Base-by-base conservation (phyloP, 176 grass and related monocot genomes). In the Hordeum marinum region DNA sequence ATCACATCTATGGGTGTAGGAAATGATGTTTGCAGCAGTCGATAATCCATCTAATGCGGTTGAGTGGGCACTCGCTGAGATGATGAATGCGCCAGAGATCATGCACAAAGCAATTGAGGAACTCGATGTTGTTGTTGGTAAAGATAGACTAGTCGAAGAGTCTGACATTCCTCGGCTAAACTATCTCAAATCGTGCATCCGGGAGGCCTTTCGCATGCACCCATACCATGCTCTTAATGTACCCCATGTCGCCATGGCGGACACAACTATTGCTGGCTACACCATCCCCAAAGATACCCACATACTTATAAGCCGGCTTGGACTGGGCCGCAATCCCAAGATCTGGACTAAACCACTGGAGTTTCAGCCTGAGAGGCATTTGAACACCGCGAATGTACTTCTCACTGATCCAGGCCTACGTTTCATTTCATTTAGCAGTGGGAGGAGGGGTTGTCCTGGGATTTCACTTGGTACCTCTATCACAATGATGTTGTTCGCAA, bases 391-490 rank as follows among this genome's bases (percentile, higher is more conserved):
- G 7, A 73, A 46, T 73, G 84, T 87, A 4, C 72, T 27, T 26
- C 85, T 91, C 6, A 71, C 64, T 1, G 80, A 91, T 25, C 89
- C 85, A 2, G 29, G 78, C 5, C 64, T 92, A 11, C 37, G 78
- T 9, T 85, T 92, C 26, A 57, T 92, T 66, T 79, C 86, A 13
- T 92, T 92, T 18, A 67, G 66, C 5, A 36, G 63, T 1, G 86
- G 90, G 24, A 75, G 86, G 26, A 72, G 90, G 15, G 59, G 63
- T 1, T 92, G 90, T 23, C 68, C 81, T 2, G 82, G 78, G 0
- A 74, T 42, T 0, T 40, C 40, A 0, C 58, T 89, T 0, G 86
- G 86, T 25, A 68, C 77, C 1, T 31, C 25, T 3, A 55, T 92
- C 52, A 88, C 61, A 0, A 76, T 83, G 25, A 82, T 88, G 63